Conservation (phyloP, 2,329 filamentous ascomycete genomes). For the Fusarium torulosum region DNA sequence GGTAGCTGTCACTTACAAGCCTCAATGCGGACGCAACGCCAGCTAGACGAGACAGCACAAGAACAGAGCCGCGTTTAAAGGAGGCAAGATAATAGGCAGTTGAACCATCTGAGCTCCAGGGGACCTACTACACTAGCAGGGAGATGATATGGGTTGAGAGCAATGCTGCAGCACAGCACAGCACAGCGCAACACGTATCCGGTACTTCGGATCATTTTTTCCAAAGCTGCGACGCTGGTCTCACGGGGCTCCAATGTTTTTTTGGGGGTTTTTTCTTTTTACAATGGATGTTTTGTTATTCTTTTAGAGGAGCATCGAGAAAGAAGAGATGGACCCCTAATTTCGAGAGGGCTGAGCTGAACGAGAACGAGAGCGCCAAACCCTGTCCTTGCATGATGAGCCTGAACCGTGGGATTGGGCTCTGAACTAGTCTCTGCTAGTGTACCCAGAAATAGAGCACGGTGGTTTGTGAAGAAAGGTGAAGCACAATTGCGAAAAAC, state of each 20-base stretch:
- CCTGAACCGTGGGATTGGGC: slow-evolving; percentile 47
- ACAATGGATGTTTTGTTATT: neutral
- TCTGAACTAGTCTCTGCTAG: slow-evolving; percentile 24
- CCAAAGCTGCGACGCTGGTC: slow-evolving; percentile 30
- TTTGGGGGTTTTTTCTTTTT: too few species aligned
- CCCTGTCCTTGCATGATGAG: slow-evolving; percentile 43
- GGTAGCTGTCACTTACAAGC: slow-evolving; percentile 40
- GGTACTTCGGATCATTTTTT: slow-evolving; percentile 36
- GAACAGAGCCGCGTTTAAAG: slow-evolving; percentile 23
- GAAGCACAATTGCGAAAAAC: neutral
- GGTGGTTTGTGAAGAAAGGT: neutral
- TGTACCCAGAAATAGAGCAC: slow-evolving; percentile 24
- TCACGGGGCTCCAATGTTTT: slow-evolving; percentile 22
- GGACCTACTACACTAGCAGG: slow-evolving; percentile 14
- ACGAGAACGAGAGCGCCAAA: slow-evolving; percentile 13
- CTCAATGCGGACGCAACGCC: slow-evolving; percentile 27
- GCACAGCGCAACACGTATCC: slow-evolving; percentile 36
- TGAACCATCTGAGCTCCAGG: slow-evolving; percentile 29
- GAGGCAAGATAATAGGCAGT: neutral
- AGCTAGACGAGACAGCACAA: slow-evolving; percentile 7
- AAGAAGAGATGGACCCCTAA: slow-evolving; percentile 29
- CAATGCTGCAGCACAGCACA: slow-evolving; percentile 15
- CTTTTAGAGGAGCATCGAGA: neutral
- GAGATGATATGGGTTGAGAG: slow-evolving; percentile 7
- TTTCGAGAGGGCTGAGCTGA: slow-evolving; percentile 23